Percentiles rank a stretch among this genome's conserved stretches.
phyloP scores from a whole-genome alignment of 768 basidiomycete genomes.

The Tephrocybe rancida region DNA sequence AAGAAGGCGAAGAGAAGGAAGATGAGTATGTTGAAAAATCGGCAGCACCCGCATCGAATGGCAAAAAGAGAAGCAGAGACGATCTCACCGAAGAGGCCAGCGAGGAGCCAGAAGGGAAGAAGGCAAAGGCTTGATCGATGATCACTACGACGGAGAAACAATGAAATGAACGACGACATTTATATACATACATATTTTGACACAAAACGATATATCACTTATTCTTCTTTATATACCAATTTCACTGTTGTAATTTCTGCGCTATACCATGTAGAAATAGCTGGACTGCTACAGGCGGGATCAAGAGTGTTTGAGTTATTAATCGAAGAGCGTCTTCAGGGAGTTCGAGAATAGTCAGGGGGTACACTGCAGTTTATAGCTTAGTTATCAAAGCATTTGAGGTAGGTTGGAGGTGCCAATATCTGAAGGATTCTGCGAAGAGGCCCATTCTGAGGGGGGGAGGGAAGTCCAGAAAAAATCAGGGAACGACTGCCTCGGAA shows the following conservation, averaged over 20 bases:
- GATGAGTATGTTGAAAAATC: constrained; percentile 19
- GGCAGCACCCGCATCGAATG: constrained; percentile 16
- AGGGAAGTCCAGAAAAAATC: constrained; percentile 15
- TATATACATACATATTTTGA: constrained; percentile 5
- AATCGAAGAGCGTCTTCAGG: too few relatives aligned
- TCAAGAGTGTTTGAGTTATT: too few relatives aligned
- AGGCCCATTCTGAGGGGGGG: too few relatives aligned
- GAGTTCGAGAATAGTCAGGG: too few relatives aligned
- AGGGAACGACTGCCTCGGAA: constrained; percentile 70
- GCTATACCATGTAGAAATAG: constrained; percentile 15
- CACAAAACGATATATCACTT: constrained; percentile 17
- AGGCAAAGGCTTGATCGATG: constrained; percentile 36
- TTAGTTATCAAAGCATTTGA: too few relatives aligned
- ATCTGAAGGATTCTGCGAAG: too few relatives aligned
- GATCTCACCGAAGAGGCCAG: constrained; percentile 28
- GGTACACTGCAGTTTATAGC: too few relatives aligned
- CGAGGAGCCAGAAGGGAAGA: constrained; percentile 38
- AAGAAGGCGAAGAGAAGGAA: constrained; percentile 29
- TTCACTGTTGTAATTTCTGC: constrained; percentile 13
- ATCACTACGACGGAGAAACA: background rate
- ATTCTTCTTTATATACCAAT: constrained; percentile 23
- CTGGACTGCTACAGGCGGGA: too few relatives aligned
- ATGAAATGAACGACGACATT: too few relatives aligned
- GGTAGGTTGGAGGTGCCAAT: too few relatives aligned
- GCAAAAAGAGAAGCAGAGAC: constrained; percentile 39